phyloP scores from a whole-genome alignment of 345 rosid species.

The Physaria fendleri region DNA sequence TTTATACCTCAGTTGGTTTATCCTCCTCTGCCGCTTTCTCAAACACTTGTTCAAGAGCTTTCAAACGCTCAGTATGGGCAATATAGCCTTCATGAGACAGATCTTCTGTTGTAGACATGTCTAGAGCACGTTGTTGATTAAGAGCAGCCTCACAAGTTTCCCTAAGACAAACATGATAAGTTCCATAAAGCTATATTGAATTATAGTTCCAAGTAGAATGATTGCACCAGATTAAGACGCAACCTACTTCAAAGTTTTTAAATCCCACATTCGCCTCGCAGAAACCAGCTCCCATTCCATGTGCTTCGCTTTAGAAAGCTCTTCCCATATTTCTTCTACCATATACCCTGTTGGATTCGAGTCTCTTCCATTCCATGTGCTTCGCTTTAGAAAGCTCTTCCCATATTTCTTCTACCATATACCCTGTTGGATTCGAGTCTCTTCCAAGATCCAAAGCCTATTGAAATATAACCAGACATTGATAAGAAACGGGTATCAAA shows the following conservation, averaged over 20 bases:
- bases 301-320: constrained; percentile 79
- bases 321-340: constrained; percentile 90
- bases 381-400: constrained; percentile 82
- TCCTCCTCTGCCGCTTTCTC: constrained; percentile 61
- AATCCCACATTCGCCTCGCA: constrained; percentile 59
- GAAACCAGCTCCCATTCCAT: constrained; percentile 69
- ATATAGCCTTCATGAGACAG: constrained; percentile 36
- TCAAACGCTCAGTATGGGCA: constrained; percentile 38
- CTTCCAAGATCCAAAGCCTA: constrained; percentile 88
- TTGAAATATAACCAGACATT: not conserved
- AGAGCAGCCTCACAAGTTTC: constrained; percentile 80
- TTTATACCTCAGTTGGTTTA: constrained; percentile 50
- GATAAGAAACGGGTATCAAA: not conserved
- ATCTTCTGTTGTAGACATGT: constrained; percentile 48
- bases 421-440: constrained; percentile 53
- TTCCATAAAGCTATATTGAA: not conserved
- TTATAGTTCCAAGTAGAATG: not conserved
- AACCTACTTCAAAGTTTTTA: constrained; percentile 81
- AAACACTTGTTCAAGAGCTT: constrained; percentile 54
- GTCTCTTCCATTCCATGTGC: constrained; percentile 70
- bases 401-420: constrained; percentile 87
- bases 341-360: constrained; percentile 55
- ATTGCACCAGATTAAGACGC: not conserved
- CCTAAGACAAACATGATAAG: constrained; percentile 38
- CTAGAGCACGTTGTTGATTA: constrained; percentile 47